These are phyloP conservation scores for Dendryphion nanum DNA, from an alignment of 2,329 filamentous ascomycete genomes.

Conservation along the genomic window DNA sequence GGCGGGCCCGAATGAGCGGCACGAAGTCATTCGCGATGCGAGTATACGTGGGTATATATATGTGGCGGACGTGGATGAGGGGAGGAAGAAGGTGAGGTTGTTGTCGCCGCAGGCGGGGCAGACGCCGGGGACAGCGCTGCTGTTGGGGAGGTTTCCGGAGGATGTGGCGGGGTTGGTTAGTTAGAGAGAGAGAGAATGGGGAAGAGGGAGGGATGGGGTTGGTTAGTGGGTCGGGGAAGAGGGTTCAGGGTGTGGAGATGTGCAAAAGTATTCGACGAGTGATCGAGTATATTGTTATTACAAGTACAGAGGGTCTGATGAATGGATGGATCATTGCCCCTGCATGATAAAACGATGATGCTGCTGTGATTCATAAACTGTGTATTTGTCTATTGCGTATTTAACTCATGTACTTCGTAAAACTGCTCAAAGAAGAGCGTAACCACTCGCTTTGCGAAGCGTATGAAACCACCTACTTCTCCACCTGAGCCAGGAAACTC, in stretches of 20 bases:
- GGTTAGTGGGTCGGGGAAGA: too few species aligned
- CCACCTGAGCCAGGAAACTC: conserved; percentile 49
- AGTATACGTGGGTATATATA: conserved; percentile 92
- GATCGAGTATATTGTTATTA: too few species aligned
- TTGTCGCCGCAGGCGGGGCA: conserved; percentile 81
- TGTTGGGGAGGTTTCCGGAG: conserved; percentile 86
- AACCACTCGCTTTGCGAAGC: too few species aligned
- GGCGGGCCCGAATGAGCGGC: conserved; percentile 65
- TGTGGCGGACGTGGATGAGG: conserved; percentile 85
- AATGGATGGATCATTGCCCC: too few species aligned
- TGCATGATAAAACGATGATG: too few species aligned
- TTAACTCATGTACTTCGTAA: too few species aligned
- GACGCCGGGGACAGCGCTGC: conserved; percentile 73
- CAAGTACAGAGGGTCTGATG: too few species aligned
- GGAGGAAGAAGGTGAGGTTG: conserved; percentile 73
- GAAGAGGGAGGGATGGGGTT: too few species aligned
- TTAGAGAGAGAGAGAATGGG: conserved; percentile 10
- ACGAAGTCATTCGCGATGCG: conserved; percentile 73
- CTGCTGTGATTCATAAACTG: too few species aligned
- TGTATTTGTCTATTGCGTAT: too few species aligned
- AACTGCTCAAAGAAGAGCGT: too few species aligned
- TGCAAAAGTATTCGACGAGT: background rate
- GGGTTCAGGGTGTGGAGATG: background rate
- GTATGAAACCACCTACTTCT: too few species aligned
- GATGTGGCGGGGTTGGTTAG: conserved; percentile 71